Evolutionary conservation across 2,329 filamentous ascomycete species (phyloP).

Genomic region (Bipolaris cookei): DNA sequence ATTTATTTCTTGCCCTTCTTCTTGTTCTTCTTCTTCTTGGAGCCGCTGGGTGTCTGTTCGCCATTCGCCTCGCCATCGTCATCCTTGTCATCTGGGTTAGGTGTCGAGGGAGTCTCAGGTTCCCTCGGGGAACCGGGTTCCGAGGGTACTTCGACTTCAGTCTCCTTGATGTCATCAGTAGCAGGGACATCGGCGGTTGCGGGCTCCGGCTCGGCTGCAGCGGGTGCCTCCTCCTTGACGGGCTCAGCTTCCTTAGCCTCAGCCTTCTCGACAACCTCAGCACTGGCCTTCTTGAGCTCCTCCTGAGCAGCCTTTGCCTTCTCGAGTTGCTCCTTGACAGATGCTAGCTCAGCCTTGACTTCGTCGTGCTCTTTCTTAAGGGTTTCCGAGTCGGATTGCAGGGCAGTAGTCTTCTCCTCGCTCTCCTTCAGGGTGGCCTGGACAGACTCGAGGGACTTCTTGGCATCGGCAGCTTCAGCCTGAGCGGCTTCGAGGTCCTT

Average conservation of each 20-base stretch:
- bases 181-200: slow-evolving; percentile 5
- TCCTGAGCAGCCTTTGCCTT: slow-evolving; percentile 26
- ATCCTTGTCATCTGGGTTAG: slow-evolving; percentile 6
- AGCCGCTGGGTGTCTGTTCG: slow-evolving; percentile 7
- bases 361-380: slow-evolving; percentile 29
- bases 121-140: slow-evolving; percentile 1
- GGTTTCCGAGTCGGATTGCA: slow-evolving; percentile 22
- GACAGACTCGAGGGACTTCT: slow-evolving; percentile 17
- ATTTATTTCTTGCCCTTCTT: slow-evolving; percentile 29
- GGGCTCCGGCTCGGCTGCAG: not conserved
- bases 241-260: slow-evolving; percentile 25
- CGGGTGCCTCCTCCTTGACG: slow-evolving; percentile 8
- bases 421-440: slow-evolving; percentile 23
- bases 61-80: slow-evolving; percentile 6
- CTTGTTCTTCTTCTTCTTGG: slow-evolving; percentile 25
- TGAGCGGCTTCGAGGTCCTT: slow-evolving; percentile 29
- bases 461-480: slow-evolving; percentile 22
- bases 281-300: slow-evolving; percentile 25
- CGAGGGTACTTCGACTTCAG: slow-evolving; percentile 1
- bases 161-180: slow-evolving; percentile 6
- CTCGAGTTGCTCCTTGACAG: slow-evolving; percentile 29
- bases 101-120: slow-evolving; percentile 10
- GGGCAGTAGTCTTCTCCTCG: slow-evolving; percentile 22
- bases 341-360: slow-evolving; percentile 28
- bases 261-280: slow-evolving; percentile 26